Base-by-base conservation (phyloP, 2,329 filamentous ascomycete genomes). In the Lomentospora prolificans region DNA sequence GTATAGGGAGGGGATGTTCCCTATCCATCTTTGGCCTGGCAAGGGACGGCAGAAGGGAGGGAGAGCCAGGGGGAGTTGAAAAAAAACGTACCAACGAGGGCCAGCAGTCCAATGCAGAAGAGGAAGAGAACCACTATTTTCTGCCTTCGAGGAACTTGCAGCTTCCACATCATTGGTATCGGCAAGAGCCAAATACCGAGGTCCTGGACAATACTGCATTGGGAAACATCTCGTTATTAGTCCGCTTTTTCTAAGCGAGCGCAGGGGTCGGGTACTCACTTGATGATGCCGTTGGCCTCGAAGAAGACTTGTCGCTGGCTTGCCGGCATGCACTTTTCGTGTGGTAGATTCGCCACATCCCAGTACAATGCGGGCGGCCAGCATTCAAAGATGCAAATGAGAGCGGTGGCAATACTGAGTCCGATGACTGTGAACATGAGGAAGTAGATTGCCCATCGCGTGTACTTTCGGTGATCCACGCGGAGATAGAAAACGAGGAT, bases 361-460 rank as follows among this genome's bases (percentile, higher is more conserved):
- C 46, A 50, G 24, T 25, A 50, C 22, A 50, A 24, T 5, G 46
- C 46, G 8, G 27, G 9, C 3, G 46, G 46, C 46, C 46, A 50
- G 46, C 46, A 50, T 25, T 50, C 46, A 24, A 50, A 50, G n/a
- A 50, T 50, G 46, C 22, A 28, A 12, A 50, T 50, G 17, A 24
- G 27, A 14, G 46, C 46, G 3, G 46, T 22, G 8, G 46, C 17
- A 3, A 28, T 25, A 14, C 19, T 50, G 7, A 50, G 46, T 17
- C 46, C 46, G 46, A 50, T 6, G 46, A 50, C 46, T 8, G 46
- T 50, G 27, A 50, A 50, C 24, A 50, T 50, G 24, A 50, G 46
- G 24, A 50, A 24, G 22, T 50, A 50, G 3, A 50, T 50, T 10
- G 46, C 46, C 46, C 46, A 50, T 17, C 46, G 46, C 24, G 46